phyloP scores from a whole-genome alignment of 1,284 basidiomycete genomes.

The Cryptococcus sp. region DNA sequence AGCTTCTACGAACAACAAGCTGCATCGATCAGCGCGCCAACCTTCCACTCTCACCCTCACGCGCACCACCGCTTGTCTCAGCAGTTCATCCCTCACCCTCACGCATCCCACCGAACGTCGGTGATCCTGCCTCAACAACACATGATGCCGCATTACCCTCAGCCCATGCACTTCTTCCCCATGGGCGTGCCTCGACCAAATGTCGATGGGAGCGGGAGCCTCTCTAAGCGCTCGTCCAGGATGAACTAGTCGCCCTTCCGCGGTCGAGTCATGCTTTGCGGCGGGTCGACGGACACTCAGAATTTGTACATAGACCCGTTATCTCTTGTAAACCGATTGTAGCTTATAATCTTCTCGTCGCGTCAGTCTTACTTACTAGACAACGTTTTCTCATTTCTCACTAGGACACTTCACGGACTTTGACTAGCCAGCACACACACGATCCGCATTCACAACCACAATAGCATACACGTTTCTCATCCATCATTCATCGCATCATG shows the following conservation, averaged over 20 bases:
- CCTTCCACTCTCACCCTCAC: conserved; percentile 2
- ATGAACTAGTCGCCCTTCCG: not conserved
- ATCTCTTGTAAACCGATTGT: not conserved
- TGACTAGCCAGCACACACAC: not conserved
- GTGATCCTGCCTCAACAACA: not conserved
- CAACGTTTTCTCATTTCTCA: not conserved
- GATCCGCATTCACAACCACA: not conserved
- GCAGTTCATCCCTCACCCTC: conserved; percentile 2
- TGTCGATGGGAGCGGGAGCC: not conserved
- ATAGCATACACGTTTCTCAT: not conserved
- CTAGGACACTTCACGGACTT: not conserved
- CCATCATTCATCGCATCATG: not conserved
- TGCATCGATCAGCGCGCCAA: conserved; percentile 4
- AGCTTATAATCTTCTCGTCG: conserved; percentile 1
- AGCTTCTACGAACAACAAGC: conserved; percentile 23
- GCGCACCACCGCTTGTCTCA: not conserved
- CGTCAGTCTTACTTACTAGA: not conserved
- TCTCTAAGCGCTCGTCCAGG: not conserved
- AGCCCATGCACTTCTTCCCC: not conserved
- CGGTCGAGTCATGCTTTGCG: no score
- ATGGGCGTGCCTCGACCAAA: not conserved
- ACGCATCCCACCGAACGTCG: conserved; percentile 1
- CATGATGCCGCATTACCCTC: not conserved
- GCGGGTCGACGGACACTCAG: not conserved
- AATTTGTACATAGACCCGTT: not conserved